Evolutionary conservation across 1,139 yeast genomes (phyloP).

Genomic region (Zygoascus meyerae): DNA sequence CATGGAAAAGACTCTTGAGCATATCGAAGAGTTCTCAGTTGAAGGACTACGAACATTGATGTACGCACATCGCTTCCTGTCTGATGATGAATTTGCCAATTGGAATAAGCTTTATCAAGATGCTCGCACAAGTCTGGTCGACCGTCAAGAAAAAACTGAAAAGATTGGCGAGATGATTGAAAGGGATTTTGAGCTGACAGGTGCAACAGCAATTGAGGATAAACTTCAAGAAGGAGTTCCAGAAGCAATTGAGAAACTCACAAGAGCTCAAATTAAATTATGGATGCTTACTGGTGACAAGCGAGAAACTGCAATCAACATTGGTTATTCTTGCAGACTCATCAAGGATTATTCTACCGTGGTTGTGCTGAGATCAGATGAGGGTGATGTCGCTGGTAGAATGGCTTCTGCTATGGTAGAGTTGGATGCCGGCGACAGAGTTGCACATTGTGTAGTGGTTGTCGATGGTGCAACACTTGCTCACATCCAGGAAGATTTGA

Average conservation of each 20-base stretch:
- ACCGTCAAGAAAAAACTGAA: slow-evolving; percentile 65
- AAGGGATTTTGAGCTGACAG: slow-evolving; percentile 57
- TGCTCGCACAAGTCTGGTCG: slow-evolving; percentile 70
- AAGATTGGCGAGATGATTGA: slow-evolving; percentile 70
- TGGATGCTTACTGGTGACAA: slow-evolving; percentile 99
- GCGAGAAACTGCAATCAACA: slow-evolving; percentile 94
- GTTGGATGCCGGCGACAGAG: slow-evolving; percentile 52
- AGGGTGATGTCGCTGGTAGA: slow-evolving; percentile 40
- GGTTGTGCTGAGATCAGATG: slow-evolving; percentile 61
- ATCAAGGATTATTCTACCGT: slow-evolving; percentile 91
- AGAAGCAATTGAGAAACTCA: slow-evolving; percentile 82
- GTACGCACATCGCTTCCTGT: slow-evolving; percentile 73
- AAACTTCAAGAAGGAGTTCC: slow-evolving; percentile 95
- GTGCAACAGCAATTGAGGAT: slow-evolving; percentile 97
- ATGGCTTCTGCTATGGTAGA: slow-evolving; percentile 58
- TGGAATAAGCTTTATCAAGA: slow-evolving; percentile 66
- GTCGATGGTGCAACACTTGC: slow-evolving; percentile 84
- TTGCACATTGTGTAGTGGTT: slow-evolving; percentile 92
- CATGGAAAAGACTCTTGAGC: slow-evolving; percentile 78
- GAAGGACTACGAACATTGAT: slow-evolving; percentile 89
- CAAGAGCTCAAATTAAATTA: slow-evolving; percentile 87
- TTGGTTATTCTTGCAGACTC: slow-evolving; percentile 89
- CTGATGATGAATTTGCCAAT: slow-evolving; percentile 47
- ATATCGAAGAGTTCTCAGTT: slow-evolving; percentile 87
- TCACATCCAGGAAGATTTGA: slow-evolving; percentile 64